Evolutionary conservation across 1,139 yeast genomes (phyloP), one percentile per base, ranked within the genome.

Genomic region (Lodderomyces theae): DNA sequence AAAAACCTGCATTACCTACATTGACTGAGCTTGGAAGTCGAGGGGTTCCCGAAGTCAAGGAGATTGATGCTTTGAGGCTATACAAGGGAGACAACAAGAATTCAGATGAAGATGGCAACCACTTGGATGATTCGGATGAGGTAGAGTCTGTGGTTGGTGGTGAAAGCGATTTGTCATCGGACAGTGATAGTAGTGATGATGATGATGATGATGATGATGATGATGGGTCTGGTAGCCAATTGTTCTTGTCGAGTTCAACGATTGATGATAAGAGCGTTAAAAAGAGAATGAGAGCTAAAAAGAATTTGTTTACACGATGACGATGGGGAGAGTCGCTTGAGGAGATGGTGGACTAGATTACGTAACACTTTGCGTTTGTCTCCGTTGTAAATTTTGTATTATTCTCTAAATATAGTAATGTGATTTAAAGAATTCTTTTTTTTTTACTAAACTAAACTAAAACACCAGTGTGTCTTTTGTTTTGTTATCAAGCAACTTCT

Each of bases 41-140:
- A 44, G 86, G 86, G 2, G 73, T 80, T 13, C 87, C 87, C 2
- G 85, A 77, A 19, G 86, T 81, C 1, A 71, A 66, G 42, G 86
- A 80, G 34, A 31, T 33, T 10, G 29, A 30, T 16, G 30, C 15
- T 5, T 28, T 28, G 11, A 13, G 18, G 10, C 10, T 28, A 16
- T 16, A 28, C 18, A 28, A 28, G 18, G 31, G 18, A 28, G 31
- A 33, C 19, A 34, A 26, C n/a, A 16, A 34, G 31, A 29, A 15
- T 34, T 8, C 26, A 3, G 15, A 23, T 21, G 38, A 35, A 9
- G 39, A 18, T 10, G 26, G 29, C 13, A 33, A 17, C 11, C 25
- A 31, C 18, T n/a, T n/a, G 8, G 15, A 25, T 11, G 12, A 24
- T 24, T 10, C 5, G 5, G 29, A 25, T 25, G 29, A 25, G 4